These are phyloP conservation scores for Penicillium oxalicum DNA, from an alignment of 2,329 filamentous ascomycete genomes.

Conservation along the genomic window DNA sequence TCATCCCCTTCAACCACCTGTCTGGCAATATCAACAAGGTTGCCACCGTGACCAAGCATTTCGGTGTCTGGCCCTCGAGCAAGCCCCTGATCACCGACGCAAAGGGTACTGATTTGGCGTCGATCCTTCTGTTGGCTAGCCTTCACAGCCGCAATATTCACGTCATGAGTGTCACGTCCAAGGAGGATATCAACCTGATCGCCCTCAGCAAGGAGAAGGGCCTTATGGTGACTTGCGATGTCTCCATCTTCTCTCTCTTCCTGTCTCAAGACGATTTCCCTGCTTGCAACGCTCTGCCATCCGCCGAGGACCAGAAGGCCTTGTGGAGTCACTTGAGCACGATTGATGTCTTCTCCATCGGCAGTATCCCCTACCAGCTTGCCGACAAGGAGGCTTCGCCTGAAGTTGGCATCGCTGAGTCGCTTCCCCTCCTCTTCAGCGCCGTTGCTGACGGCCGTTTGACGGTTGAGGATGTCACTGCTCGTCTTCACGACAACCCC, in stretches of 20 bases:
- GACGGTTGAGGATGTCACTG: conserved; percentile 66
- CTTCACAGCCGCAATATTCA: conserved; percentile 73
- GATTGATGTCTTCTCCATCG: conserved; percentile 74
- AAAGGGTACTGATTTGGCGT: conserved; percentile 74
- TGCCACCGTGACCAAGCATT: conserved; percentile 70
- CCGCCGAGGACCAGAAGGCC: conserved; percentile 64
- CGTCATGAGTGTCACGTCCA: conserved; percentile 73
- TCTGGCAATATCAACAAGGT: conserved; percentile 81
- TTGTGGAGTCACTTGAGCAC: conserved; percentile 67
- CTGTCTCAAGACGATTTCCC: conserved; percentile 66
- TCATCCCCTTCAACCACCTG: conserved; percentile 75
- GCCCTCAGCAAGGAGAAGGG: conserved; percentile 74
- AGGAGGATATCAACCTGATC: conserved; percentile 72
- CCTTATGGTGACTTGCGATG: conserved; percentile 75
- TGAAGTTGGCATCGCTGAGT: conserved; percentile 64
- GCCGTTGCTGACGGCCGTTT: conserved; percentile 68
- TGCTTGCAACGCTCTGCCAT: conserved; percentile 56
- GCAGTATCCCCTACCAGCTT: conserved; percentile 71
- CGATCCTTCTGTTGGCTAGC: conserved; percentile 69
- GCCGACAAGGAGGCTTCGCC: conserved; percentile 55
- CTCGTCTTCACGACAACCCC: conserved; percentile 68
- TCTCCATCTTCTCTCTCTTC: conserved; percentile 74
- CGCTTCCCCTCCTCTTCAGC: conserved; percentile 67
- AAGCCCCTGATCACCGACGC: conserved; percentile 79
- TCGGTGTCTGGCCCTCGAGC: conserved; percentile 68